A percentile compares a stretch with the other conserved stretches of the same genome.
Evolutionary conservation across 148 eudicot genomes (phyloP).

Genomic region (Cornus florida): DNA sequence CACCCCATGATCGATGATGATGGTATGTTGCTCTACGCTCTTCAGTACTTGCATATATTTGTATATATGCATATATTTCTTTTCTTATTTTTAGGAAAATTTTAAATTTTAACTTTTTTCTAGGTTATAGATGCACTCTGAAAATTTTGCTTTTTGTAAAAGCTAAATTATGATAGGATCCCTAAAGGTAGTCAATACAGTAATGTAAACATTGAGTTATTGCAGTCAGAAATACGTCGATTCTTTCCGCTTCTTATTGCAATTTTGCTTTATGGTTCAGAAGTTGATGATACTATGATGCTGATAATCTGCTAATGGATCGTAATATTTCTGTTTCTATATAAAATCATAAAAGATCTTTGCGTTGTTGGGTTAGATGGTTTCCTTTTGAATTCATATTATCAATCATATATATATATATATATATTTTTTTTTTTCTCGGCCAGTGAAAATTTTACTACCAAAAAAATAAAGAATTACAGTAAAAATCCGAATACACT

Average conservation of each 20-base stretch:
- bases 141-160: background rate
- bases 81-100: background rate
- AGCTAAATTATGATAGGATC: background rate
- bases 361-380: background rate
- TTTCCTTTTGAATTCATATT: background rate
- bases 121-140: background rate
- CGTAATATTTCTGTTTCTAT: no score
- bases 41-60: background rate
- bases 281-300: background rate
- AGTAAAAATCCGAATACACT: no score
- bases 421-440: no score
- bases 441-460: no score
- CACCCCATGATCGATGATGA: slow-evolving; percentile 83
- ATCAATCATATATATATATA: no score
- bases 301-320: background rate
- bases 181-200: background rate
- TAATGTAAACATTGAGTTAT: background rate
- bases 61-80: background rate
- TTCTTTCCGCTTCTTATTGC: background rate
- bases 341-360: no score
- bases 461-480: no score
- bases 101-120: background rate
- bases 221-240: background rate
- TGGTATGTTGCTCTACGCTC: slow-evolving; percentile 31
- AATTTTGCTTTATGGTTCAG: background rate